Evolutionary conservation across 306 rosid genomes (phyloP), one percentile per base, ranked within the genome.

Genomic region (Ziziphus jujuba): DNA sequence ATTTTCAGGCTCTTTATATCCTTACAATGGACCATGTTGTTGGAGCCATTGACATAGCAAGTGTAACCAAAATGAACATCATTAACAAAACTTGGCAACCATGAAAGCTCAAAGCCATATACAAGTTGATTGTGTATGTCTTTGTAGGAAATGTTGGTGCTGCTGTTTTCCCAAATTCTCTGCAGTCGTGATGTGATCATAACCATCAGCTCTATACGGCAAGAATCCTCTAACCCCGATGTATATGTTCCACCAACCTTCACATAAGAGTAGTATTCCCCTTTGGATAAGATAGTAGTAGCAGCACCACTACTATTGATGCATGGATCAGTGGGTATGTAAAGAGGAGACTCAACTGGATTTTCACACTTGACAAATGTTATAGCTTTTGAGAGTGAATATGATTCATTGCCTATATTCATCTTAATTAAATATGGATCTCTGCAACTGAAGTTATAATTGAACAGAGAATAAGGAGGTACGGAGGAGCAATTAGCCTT

Each of bases 41-140:
- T n/a, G 0, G 4, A 1, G 35, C 35, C 17, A 59, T 34, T 7
- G 9, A 59, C 25, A 28, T 19, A 59, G 64, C 64, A 59, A 25
- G 9, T 19, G n/a, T n/a, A n/a, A n/a, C n/a, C n/a, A n/a, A n/a
- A n/a, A n/a, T n/a, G n/a, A n/a, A n/a, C n/a, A n/a, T n/a, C n/a
- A n/a, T n/a, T n/a, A n/a, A n/a, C n/a, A n/a, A n/a, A n/a, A 43
- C 5, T 2, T 13, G n/a, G 51, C 51, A 66, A 14, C 72, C 74
- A 69, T 12, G 66, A 60, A 72, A 64, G 58, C 57, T 54, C 58
- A 33, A 72, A 56, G 0, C 65, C 71, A 33, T 21, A 22, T 6
- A 21, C 31, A n/a, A 72, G 22, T 56, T 19, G 11, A 14, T 23
- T 12, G 48, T 56, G 51, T 23, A 54, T 34, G 58, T 44, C 59